Conservation (phyloP, 495 filamentous ascomycete genomes). For the Schizothecium vesticola region DNA sequence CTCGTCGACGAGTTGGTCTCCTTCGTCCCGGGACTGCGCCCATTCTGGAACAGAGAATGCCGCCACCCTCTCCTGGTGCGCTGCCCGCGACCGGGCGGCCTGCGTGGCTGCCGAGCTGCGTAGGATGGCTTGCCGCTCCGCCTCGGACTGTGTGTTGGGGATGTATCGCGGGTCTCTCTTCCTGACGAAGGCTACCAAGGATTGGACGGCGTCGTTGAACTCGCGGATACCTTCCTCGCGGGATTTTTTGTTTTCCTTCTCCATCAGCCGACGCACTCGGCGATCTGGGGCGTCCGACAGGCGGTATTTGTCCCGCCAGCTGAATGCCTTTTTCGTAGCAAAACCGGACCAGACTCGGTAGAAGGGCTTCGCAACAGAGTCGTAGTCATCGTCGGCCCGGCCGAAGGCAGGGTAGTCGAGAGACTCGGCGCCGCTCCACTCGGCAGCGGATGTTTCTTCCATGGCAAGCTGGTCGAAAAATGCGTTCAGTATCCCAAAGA, state of each 20-base stretch:
- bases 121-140: constrained; percentile 71
- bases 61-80: constrained; percentile 66
- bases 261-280: constrained; percentile 75
- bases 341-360: constrained; percentile 80
- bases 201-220: constrained; percentile 88
- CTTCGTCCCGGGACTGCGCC: constrained; percentile 55
- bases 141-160: constrained; percentile 59
- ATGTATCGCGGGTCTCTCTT: constrained; percentile 88
- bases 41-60: constrained; percentile 69
- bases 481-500: constrained; percentile 69
- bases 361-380: constrained; percentile 68
- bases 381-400: constrained; percentile 57
- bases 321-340: constrained; percentile 75
- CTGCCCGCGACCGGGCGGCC: constrained; percentile 74
- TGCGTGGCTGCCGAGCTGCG: constrained; percentile 77
- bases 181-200: constrained; percentile 82
- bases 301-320: constrained; percentile 82
- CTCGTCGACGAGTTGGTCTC: constrained; percentile 30
- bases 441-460: constrained; percentile 70
- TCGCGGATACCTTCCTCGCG: constrained; percentile 77
- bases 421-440: constrained; percentile 53
- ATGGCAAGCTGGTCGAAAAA: constrained; percentile 74
- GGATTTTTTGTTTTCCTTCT: constrained; percentile 89
- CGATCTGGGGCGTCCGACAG: constrained; percentile 84
- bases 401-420: constrained; percentile 79